Evolutionary conservation across 208 protist genomes (phyloP).

Genomic region (Wallacemonas sp.): DNA sequence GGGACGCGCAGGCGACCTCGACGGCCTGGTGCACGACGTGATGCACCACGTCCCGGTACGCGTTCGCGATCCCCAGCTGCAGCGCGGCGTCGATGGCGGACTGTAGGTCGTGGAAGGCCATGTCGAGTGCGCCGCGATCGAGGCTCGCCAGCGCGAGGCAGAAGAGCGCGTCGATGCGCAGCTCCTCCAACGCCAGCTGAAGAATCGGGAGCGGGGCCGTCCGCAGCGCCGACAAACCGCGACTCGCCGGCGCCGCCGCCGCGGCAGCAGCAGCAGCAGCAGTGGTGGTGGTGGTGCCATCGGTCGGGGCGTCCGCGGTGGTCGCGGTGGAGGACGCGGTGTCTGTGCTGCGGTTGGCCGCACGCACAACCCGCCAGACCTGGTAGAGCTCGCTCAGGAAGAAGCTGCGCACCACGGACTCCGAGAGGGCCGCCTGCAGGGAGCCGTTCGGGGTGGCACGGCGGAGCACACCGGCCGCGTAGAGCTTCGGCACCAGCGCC

Average conservation of each 20-base stretch:
- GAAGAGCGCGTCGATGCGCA: conserved; percentile 62
- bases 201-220: conserved; percentile 16
- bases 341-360: background rate
- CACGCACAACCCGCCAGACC: conserved; percentile 8
- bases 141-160: conserved; percentile 46
- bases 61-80: conserved; percentile 21
- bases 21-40: conserved; percentile 34
- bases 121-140: conserved; percentile 31
- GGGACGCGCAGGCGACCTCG: conserved; percentile 50
- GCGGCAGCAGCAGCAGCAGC: background rate
- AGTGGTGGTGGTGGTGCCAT: background rate
- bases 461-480: conserved; percentile 57
- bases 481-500: conserved; percentile 40
- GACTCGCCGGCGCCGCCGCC: no score
- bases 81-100: conserved; percentile 39
- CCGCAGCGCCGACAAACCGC: background rate
- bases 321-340: background rate
- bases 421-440: conserved; percentile 14
- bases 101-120: conserved; percentile 63
- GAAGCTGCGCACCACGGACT: conserved; percentile 29
- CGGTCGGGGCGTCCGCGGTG: background rate
- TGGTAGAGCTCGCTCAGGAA: conserved; percentile 23
- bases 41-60: conserved; percentile 46
- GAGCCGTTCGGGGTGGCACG: conserved; percentile 26
- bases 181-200: conserved; percentile 54